phyloP scores from a whole-genome alignment of 2,329 filamentous ascomycete species.

The Macrophomina tecta region DNA sequence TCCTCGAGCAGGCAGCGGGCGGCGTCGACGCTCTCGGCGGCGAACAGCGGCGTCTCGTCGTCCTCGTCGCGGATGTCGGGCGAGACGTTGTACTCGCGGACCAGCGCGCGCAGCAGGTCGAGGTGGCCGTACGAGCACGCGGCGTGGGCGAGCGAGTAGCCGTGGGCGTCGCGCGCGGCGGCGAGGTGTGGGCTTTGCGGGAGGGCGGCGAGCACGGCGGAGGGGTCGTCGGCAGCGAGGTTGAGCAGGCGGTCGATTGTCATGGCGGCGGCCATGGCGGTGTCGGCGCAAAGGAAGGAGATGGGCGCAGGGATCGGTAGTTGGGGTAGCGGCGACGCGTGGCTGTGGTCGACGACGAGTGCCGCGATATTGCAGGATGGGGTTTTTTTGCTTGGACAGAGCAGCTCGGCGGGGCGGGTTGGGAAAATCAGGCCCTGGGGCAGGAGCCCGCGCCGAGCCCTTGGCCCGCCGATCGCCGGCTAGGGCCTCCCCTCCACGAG shows the following conservation, averaged over 20 bases:
- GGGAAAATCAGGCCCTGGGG: not conserved
- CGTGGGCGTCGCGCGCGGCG: conserved; percentile 81
- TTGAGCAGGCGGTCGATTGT: conserved; percentile 57
- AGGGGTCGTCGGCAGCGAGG: conserved; percentile 79
- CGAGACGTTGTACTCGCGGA: conserved; percentile 79
- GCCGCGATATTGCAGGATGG: not conserved
- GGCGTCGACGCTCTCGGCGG: conserved; percentile 80
- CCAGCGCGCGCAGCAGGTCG: conserved; percentile 75
- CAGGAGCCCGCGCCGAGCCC: not conserved
- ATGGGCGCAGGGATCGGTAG: not conserved
- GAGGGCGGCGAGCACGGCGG: conserved; percentile 75
- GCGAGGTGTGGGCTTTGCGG: conserved; percentile 77
- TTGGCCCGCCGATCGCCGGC: conserved; percentile 11
- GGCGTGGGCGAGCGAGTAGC: conserved; percentile 93
- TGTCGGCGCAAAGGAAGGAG: not conserved
- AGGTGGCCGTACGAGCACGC: conserved; percentile 91
- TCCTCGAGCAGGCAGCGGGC: conserved; percentile 84
- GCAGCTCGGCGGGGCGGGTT: not conserved
- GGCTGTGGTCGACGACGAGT: not conserved
- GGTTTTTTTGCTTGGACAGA: not conserved
- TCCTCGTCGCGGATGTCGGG: conserved; percentile 88
- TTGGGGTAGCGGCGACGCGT: not conserved
- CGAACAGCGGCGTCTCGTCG: conserved; percentile 91
- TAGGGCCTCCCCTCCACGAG: not conserved
- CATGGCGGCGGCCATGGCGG: conserved; percentile 38